A percentile compares a stretch with the other conserved stretches of the same genome.
phyloP scores from a whole-genome alignment of 225 moss, liverwort and hornwort genomes.

The Antitrichia curtipendula region DNA sequence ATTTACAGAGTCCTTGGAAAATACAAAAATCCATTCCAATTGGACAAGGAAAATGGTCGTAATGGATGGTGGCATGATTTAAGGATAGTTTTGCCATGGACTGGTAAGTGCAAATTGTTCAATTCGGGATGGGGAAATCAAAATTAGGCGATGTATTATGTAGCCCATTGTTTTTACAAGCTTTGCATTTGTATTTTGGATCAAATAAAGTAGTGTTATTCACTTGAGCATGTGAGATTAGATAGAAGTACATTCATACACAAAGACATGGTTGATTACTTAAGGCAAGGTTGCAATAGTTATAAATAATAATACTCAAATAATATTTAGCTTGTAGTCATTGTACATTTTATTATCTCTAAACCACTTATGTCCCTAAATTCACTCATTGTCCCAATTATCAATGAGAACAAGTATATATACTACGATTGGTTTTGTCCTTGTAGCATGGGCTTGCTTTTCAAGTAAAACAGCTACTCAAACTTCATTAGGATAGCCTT shows the following conservation, averaged over 20 bases:
- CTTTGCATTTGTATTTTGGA: background rate
- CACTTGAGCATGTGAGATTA: background rate
- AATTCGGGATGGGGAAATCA: background rate
- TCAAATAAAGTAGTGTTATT: background rate
- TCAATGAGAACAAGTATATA: accelerated
- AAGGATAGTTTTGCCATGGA: background rate
- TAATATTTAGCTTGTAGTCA: accelerated
- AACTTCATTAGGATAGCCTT: background rate
- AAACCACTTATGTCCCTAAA: background rate
- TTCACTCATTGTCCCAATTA: background rate
- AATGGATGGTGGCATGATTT: background rate
- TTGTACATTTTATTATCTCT: background rate
- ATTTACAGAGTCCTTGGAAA: too few relatives aligned
- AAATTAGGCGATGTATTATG: accelerated
- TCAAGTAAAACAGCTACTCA: background rate
- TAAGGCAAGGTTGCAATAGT: background rate
- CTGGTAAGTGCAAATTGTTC: too few relatives aligned
- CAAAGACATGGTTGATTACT: background rate
- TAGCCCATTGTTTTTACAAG: accelerated
- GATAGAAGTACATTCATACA: too few relatives aligned
- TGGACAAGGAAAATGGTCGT: background rate
- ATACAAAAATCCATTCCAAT: background rate
- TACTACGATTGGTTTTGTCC: background rate
- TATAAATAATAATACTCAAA: too few relatives aligned
- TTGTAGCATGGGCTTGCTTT: background rate